Percentiles rank a stretch among this genome's conserved stretches.
These are phyloP conservation scores for Neurospora sp. DNA, from an alignment of 495 filamentous ascomycete species.

Conservation along the genomic window DNA sequence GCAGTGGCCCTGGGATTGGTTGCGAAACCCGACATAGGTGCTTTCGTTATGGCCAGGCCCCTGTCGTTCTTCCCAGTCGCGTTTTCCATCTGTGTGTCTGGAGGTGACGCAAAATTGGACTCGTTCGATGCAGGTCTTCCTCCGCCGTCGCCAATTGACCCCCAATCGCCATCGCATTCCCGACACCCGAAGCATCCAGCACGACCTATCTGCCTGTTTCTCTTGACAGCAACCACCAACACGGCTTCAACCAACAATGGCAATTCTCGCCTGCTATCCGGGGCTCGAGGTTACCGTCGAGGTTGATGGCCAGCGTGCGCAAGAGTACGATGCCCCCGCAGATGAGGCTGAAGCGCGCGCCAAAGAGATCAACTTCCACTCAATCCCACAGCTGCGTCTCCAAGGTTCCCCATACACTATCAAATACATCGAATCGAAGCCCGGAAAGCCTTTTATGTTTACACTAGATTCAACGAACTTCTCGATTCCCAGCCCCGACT, in stretches of 20 bases:
- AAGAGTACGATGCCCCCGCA: constrained; percentile 23
- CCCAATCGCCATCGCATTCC: not conserved
- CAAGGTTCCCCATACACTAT: not conserved
- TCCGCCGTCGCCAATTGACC: not conserved
- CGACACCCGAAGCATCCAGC: not conserved
- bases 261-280: constrained; percentile 18
- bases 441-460: constrained; percentile 2
- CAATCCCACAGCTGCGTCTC: not conserved
- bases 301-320: constrained; percentile 11
- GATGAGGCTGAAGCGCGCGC: not conserved
- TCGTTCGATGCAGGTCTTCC: not conserved
- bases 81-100: not conserved
- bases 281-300: constrained; percentile 21
- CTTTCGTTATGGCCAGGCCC: not conserved
- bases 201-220: not conserved
- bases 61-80: not conserved
- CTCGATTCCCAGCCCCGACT: not conserved
- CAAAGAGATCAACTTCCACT: not conserved
- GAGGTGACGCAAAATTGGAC: not conserved
- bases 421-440: constrained; percentile 13
- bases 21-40: not conserved
- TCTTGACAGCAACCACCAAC: not conserved
- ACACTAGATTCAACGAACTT: not conserved
- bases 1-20: no score
- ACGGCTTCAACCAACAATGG: constrained; percentile 15